Evolutionary conservation across 2,329 filamentous ascomycete species (phyloP), one percentile per base, ranked within the genome.

Genomic region (Boeremia lycopersici): DNA sequence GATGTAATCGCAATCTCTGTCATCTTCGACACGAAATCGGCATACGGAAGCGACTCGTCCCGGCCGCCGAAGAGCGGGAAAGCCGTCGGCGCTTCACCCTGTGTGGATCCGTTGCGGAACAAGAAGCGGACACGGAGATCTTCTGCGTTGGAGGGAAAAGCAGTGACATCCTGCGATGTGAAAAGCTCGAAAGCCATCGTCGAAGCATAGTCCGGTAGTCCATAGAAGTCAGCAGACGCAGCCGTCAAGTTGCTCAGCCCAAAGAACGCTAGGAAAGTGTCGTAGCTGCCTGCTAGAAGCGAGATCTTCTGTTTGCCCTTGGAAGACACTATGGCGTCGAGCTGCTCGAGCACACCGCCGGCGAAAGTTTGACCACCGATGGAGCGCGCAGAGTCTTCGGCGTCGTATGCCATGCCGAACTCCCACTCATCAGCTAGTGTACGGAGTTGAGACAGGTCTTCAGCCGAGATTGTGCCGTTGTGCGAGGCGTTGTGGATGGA

Each of bases 261-360:
- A 30, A 82, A 77, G 53, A 85, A 78, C 19, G 81, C 78, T 7
- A 82, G 69, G 47, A 82, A 75, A 5, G 82, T 78, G 45, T 81
- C 77, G 59, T 77, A 77, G 54, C 78, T 75, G 38, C 81, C 81
- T 62, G 84, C 82, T 3, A 82, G 54, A 3, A 77, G 50, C 31
- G 66, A 71, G 47, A 78, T 65, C 53, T 73, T 73, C 30, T 52
- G 54, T 19, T 63, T 57, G n/a, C 65, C 68, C 3, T 58, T 44
- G 10, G 64, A 58, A 8, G 63, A 40, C 49, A 76, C 64, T 43
- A 72, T 71, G 30, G 60, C 39, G 19, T 68, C 58, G 7, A 76
- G 23, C 8, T 45, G 42, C 13, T 35, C 23, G 7, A 45, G 42
- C 4, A 45, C 8, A 8, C 42, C 42, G 9, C 31, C 42, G 6